Percentiles rank a stretch among this genome's conserved stretches.
Evolutionary conservation across 306 rosid genomes (phyloP).

Genomic region (Begonia peltatifolia): DNA sequence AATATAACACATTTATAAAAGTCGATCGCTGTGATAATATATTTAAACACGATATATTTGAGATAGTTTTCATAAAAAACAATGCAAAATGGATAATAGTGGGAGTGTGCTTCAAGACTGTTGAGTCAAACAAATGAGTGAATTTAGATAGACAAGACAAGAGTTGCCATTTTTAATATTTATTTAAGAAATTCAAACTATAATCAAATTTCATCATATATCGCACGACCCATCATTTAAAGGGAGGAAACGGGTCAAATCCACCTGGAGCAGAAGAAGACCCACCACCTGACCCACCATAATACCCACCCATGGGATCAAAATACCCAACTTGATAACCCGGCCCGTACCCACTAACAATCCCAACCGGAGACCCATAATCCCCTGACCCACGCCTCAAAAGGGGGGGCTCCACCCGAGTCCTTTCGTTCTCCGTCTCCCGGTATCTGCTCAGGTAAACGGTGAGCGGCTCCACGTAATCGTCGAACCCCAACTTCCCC

Average conservation of each 20-base stretch:
- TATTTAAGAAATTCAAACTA: too few species aligned
- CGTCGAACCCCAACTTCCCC: slow-evolving; percentile 35
- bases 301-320: slow-evolving; percentile 16
- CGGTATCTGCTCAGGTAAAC: slow-evolving; percentile 40
- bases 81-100: too few species aligned
- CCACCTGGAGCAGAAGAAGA: slow-evolving; percentile 1
- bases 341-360: slow-evolving; percentile 13
- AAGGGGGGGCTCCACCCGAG: slow-evolving; percentile 6
- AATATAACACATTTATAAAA: too few species aligned
- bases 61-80: too few species aligned
- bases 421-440: slow-evolving; percentile 23
- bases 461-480: slow-evolving; percentile 30
- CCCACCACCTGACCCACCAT: slow-evolving; percentile 11
- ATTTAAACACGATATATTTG: too few species aligned
- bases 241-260: slow-evolving; percentile 1
- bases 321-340: slow-evolving; percentile 10
- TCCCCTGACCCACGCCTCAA: slow-evolving; percentile 11
- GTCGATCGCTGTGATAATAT: too few species aligned
- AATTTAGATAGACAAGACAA: too few species aligned
- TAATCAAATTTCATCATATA: too few species aligned
- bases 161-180: too few species aligned
- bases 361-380: slow-evolving; percentile 8
- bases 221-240: not conserved
- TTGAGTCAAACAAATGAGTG: too few species aligned
- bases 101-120: too few species aligned